Base-by-base conservation (phyloP, 768 basidiomycete species). In the Gloeophyllum trabeum region DNA sequence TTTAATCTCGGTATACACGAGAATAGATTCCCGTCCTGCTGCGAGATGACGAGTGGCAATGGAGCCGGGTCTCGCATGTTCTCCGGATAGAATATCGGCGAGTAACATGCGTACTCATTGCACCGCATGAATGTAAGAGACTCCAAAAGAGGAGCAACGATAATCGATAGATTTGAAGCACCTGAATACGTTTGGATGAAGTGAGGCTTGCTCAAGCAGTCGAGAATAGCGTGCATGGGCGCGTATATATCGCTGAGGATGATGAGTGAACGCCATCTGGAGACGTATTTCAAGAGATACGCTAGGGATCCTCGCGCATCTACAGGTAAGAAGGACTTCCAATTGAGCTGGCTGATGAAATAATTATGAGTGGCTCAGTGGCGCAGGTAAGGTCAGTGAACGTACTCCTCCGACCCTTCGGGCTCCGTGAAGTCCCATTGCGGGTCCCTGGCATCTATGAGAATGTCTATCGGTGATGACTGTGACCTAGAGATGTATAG, bases 401-500 rank as follows among this genome's bases (percentile, higher is more conserved):
- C 28, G 10, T 16, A 32, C 28, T 32, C 28, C 16, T 10, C 10
- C 10, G 10, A 32, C 16, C 45, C 75, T 75, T 67, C 70, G 24
- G 63, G 56, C 48, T 77, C 75, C 7, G 61, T 56, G 47, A 73
- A 76, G 51, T 76, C 69, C 75, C 75, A 79, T 18, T 71, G 65
- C 4, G 66, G 65, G 56, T 79, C 76, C 40, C 76, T 65, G 19
- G 67, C 73, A 48, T 78, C 75, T 35, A 79, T 69, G 35, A 75
- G 61, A 42, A 81, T 71, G 44, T 76, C 70, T 18, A 79, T 53
- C 0, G 75, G 65, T 47, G 64, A 64, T 22, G 61, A 64, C 14
- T 63, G 58, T 3, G 79, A 78, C 18, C 70, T 65, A 14, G 57
- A 47, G 12, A 79, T 61, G 52, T 64, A 73, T 4, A 61, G 51